Evolutionary conservation across 75 land plant genomes (phyloP), one percentile per base, ranked within the genome.

Genomic region (Pinus albicaulis): DNA sequence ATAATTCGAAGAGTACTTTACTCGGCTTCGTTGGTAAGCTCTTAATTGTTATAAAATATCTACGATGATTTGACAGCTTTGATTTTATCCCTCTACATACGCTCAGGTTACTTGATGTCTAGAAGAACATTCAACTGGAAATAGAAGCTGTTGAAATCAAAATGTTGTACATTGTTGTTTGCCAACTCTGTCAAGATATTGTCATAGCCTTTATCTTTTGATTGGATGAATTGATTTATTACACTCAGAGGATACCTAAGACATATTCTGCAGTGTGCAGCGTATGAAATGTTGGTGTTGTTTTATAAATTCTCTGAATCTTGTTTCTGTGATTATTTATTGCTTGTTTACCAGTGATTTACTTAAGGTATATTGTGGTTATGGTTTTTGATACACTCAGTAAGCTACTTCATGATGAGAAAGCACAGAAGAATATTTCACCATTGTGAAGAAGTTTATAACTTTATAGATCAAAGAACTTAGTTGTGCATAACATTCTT

Each of bases 1-100:
- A 90, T 76, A 96, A 96, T 86, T 70, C 84, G 17, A 77, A 89
- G 13, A 93, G 82, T 62, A 55, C 71, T 28, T 77, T 96, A 75
- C 84, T 96, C 75, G 99, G 99, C 7, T 93, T 96, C 80, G 62
- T 92, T 74, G 98, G 99, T 96, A 83, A 82, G 87, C 38, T 69
- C 3, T 31, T 55, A 68, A 24, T 41, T 64, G 6, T 61, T 66
- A 34, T 15, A 3, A 65, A 41, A 8, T 11, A 8, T n/a, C 22
- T 10, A 38, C 38, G 44, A 38, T 36, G 44, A 66, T 66, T 11
- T 7, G 20, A 36, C 44, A 7, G 4, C 8, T 66, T 41, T 28
- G 4, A 15, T 15, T 28, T 28, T 28, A 24, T 31, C 34, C 38
- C 16, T 7, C 31, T 31, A 64, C 68, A 20, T 38, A 1, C 71